Percentiles rank a stretch among this genome's conserved stretches.
phyloP scores from a whole-genome alignment of 257 asterid species.

The Salvia hispanica region DNA sequence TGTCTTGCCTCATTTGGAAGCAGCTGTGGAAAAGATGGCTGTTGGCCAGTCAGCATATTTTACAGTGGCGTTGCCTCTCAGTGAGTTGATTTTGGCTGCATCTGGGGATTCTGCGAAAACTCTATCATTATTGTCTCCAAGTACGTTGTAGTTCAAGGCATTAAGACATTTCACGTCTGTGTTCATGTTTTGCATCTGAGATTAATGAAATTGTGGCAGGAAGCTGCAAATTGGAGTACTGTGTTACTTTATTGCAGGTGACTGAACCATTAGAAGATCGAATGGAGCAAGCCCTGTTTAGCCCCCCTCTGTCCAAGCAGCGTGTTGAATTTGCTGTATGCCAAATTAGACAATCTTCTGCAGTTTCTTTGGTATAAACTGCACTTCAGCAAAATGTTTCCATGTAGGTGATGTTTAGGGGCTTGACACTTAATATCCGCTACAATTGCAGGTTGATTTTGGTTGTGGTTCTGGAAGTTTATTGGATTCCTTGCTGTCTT shows the following conservation, averaged over 20 bases:
- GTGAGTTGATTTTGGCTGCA: constrained; percentile 71
- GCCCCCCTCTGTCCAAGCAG: constrained; percentile 89
- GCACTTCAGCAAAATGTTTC: constrained; percentile 23
- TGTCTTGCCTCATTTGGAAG: constrained; percentile 66
- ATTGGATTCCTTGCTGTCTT: constrained; percentile 75
- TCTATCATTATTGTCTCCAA: constrained; percentile 52
- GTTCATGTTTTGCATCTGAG: too few species aligned
- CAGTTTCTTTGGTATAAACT: constrained; percentile 65
- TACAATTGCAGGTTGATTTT: constrained; percentile 76
- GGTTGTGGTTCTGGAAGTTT: constrained; percentile 99
- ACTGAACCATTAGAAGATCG: constrained; percentile 92
- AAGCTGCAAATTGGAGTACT: constrained; percentile 67
- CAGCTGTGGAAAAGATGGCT: constrained; percentile 66
- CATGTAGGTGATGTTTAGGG: constrained; percentile 17
- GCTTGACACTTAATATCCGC: constrained; percentile 30
- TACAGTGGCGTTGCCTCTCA: constrained; percentile 60
- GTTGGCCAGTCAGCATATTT: constrained; percentile 76
- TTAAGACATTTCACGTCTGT: not conserved
- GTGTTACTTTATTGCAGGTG: constrained; percentile 60
- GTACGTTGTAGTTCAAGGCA: constrained; percentile 43
- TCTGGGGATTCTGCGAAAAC: constrained; percentile 52
- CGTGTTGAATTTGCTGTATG: constrained; percentile 87
- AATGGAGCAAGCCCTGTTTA: constrained; percentile 90
- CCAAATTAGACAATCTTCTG: constrained; percentile 71
- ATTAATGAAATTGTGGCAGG: constrained; percentile 36